A percentile compares a stretch with the other conserved stretches of the same genome.
phyloP scores from a whole-genome alignment of 2,329 filamentous ascomycete species.

The Daldinia sp. region DNA sequence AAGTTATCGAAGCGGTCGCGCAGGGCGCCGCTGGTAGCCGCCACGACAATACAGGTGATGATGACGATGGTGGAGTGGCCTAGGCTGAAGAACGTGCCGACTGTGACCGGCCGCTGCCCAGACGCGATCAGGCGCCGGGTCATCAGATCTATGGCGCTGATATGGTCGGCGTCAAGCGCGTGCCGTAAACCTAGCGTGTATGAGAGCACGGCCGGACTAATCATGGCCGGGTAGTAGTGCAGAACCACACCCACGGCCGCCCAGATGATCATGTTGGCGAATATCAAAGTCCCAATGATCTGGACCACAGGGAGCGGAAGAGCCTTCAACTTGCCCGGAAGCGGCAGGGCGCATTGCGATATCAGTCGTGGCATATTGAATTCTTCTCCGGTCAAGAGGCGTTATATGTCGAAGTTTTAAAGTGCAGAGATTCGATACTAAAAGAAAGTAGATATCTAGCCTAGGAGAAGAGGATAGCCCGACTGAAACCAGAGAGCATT shows the following conservation, averaged over 20 bases:
- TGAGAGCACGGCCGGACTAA: slow-evolving; percentile 84
- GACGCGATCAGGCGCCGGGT: slow-evolving; percentile 88
- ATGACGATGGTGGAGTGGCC: slow-evolving; percentile 95
- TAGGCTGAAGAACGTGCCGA: slow-evolving; percentile 93
- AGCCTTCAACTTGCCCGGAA: slow-evolving; percentile 43
- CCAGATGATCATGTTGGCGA: slow-evolving; percentile 68
- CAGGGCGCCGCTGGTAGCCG: slow-evolving; percentile 87
- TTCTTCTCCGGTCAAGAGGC: no score
- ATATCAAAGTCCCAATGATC: slow-evolving; percentile 64
- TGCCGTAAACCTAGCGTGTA: slow-evolving; percentile 92
- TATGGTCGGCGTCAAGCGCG: slow-evolving; percentile 97
- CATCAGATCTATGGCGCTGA: slow-evolving; percentile 90
- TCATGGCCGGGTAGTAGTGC: slow-evolving; percentile 69
- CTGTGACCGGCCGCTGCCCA: slow-evolving; percentile 87
- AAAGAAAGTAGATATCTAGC: no score
- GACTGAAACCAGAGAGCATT: not conserved
- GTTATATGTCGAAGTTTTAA: not conserved
- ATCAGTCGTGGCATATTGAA: slow-evolving; percentile 39
- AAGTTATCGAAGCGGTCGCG: slow-evolving; percentile 85
- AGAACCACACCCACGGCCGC: slow-evolving; percentile 65
- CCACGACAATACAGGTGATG: slow-evolving; percentile 90
- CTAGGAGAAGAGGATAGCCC: no score
- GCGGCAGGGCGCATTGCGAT: slow-evolving; percentile 26
- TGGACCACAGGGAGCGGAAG: slow-evolving; percentile 54
- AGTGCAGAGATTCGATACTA: not conserved